Conservation (phyloP, 129 eudicot species). For the Helianthus tuberosus region DNA sequence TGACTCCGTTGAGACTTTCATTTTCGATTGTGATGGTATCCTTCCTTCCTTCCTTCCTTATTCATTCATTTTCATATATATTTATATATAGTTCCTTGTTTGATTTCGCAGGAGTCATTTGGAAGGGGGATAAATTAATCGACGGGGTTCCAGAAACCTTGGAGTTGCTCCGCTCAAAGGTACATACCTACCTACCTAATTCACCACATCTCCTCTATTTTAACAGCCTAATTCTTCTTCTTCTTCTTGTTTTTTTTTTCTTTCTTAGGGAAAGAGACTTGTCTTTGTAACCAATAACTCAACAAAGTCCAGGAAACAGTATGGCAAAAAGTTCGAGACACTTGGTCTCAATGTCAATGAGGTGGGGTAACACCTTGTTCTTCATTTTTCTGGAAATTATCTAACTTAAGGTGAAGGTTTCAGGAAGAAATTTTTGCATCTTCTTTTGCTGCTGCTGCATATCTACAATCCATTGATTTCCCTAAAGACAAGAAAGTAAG, state of each 20-base stretch:
- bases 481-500: conserved; percentile 95
- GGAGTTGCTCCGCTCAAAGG: conserved; percentile 94
- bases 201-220: too few relatives aligned
- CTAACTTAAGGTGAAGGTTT: conserved; percentile 43
- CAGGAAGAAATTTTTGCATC: conserved; percentile 99
- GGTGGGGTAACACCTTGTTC: conserved; percentile 54
- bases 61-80: too few relatives aligned
- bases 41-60: background rate
- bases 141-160: conserved; percentile 98
- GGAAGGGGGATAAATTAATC: conserved; percentile 93
- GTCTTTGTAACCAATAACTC: conserved; percentile 98
- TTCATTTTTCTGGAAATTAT: conserved; percentile 17
- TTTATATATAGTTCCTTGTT: background rate
- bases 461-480: conserved; percentile 84
- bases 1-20: conserved; percentile 95
- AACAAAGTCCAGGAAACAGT: conserved; percentile 95
- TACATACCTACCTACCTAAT: too few relatives aligned
- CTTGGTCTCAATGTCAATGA: conserved; percentile 90
- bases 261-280: conserved; percentile 78
- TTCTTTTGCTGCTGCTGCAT: conserved; percentile 99
- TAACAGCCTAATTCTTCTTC: too few relatives aligned
- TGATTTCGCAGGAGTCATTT: conserved; percentile 71
- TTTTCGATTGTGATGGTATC: conserved; percentile 95
- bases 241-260: too few relatives aligned
- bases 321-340: conserved; percentile 94